Conservation (phyloP, 2,329 filamentous ascomycete genomes). For the Microdochium nivale region DNA sequence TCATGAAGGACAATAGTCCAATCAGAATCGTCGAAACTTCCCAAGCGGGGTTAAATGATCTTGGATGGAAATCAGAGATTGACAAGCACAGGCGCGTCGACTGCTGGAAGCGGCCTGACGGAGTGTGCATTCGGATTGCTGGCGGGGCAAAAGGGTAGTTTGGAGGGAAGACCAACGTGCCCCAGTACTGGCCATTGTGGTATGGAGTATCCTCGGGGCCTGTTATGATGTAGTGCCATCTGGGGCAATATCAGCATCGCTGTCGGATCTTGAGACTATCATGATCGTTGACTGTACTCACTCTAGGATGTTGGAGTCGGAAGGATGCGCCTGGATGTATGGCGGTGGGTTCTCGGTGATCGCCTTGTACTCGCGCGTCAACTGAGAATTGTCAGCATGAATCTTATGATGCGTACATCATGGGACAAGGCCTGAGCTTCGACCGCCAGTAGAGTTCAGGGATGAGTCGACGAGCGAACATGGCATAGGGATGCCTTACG, state of each 20-base stretch:
- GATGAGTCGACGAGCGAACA: neutral
- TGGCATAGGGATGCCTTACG: slow-evolving; percentile 34
- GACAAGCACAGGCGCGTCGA: slow-evolving; percentile 87
- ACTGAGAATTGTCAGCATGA: slow-evolving; percentile 27
- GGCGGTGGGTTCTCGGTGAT: slow-evolving; percentile 71
- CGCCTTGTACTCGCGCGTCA: slow-evolving; percentile 54
- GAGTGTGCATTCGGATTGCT: slow-evolving; percentile 98
- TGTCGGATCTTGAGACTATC: neutral
- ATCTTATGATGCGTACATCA: neutral
- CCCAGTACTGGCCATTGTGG: slow-evolving; percentile 94
- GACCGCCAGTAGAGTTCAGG: neutral
- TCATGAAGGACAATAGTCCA: slow-evolving; percentile 95
- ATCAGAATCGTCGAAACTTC: slow-evolving; percentile 95
- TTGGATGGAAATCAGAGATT: slow-evolving; percentile 96
- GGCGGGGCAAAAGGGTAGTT: slow-evolving; percentile 97
- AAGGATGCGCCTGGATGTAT: slow-evolving; percentile 82
- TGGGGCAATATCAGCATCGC: slow-evolving; percentile 22
- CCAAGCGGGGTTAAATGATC: slow-evolving; percentile 97
- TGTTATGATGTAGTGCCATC: slow-evolving; percentile 93
- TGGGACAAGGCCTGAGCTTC: neutral
- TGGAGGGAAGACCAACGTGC: slow-evolving; percentile 86
- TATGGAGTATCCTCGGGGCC: slow-evolving; percentile 93
- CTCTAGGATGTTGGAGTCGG: slow-evolving; percentile 87
- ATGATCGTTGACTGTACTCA: slow-evolving; percentile 28
- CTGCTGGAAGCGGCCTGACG: slow-evolving; percentile 89